Percentiles rank a stretch among this genome's conserved stretches.
These are phyloP conservation scores for Ensete ventricosum DNA, from an alignment of 176 grass and related monocot genomes.

Conservation along the genomic window DNA sequence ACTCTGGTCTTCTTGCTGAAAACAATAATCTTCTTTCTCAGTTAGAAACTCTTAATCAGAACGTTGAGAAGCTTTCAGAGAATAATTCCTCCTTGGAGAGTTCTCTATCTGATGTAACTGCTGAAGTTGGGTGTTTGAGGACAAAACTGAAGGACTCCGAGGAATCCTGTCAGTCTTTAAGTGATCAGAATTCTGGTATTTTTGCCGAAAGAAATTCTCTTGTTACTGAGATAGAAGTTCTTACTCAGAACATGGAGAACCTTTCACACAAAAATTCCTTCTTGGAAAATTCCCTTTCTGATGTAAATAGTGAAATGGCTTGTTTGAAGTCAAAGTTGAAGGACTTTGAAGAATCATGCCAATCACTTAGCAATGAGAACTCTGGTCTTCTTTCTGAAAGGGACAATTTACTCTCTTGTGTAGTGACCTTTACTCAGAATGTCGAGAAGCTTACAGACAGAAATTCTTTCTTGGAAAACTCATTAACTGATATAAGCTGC, in stretches of 20 bases:
- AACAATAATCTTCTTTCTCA: slow-evolving; percentile 21
- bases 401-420: slow-evolving; percentile 5
- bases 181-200: slow-evolving; percentile 34
- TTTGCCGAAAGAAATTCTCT: slow-evolving; percentile 50
- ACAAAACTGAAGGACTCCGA: neutral
- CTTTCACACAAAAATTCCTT: slow-evolving; percentile 51
- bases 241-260: slow-evolving; percentile 32
- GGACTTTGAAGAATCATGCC: slow-evolving; percentile 21
- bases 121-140: slow-evolving; percentile 43
- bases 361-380: slow-evolving; percentile 23
- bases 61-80: slow-evolving; percentile 51
- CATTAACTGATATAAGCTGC: slow-evolving; percentile 34
- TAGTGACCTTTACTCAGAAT: neutral
- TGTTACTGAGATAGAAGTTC: slow-evolving; percentile 44
- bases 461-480: slow-evolving; percentile 60
- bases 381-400: slow-evolving; percentile 27
- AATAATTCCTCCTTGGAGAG: slow-evolving; percentile 69
- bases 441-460: slow-evolving; percentile 64
- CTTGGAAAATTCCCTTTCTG: slow-evolving; percentile 41
- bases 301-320: slow-evolving; percentile 38
- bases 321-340: slow-evolving; percentile 30
- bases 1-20: slow-evolving; percentile 25
- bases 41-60: slow-evolving; percentile 8
- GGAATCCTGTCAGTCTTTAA: slow-evolving; percentile 31
- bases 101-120: slow-evolving; percentile 54